Conservation (phyloP, 768 basidiomycete species). For the Lactifluus hygrophoroides region DNA sequence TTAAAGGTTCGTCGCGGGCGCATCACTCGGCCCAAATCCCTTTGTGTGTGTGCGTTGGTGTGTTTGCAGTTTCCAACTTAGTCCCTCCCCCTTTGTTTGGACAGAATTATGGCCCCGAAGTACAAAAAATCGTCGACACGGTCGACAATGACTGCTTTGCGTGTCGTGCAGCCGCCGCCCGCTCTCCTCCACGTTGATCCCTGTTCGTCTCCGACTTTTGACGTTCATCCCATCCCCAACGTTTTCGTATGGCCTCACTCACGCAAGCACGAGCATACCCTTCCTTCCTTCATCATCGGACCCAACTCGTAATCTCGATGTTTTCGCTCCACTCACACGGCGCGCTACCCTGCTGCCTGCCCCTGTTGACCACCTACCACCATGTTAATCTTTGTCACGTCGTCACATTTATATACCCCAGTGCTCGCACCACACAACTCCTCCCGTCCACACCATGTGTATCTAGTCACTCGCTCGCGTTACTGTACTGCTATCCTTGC, state of each 20-base stretch:
- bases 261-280: slow-evolving; percentile 13
- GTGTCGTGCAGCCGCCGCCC: slow-evolving; percentile 51
- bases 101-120: slow-evolving; percentile 60
- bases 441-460: slow-evolving; percentile 3
- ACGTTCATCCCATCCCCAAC: too few relatives aligned
- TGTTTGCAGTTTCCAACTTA: neutral
- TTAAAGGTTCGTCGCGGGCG: slow-evolving; percentile 51
- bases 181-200: slow-evolving; percentile 13
- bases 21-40: too few relatives aligned
- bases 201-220: neutral
- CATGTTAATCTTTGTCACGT: slow-evolving; percentile 2
- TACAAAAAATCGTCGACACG: slow-evolving; percentile 59
- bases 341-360: neutral
- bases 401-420: slow-evolving; percentile 17
- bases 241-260: too few relatives aligned
- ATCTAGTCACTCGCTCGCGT: slow-evolving; percentile 9
- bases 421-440: slow-evolving; percentile 8
- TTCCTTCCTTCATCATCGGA: slow-evolving; percentile 8
- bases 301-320: slow-evolving; percentile 1
- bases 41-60: neutral
- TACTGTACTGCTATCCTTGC: slow-evolving; percentile 14
- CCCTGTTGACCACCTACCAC: slow-evolving; percentile 5
- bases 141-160: slow-evolving; percentile 66
- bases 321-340: neutral
- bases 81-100: neutral